Evolutionary conservation across 2,329 filamentous ascomycete species (phyloP).

Genomic region (Pestalotiopsis fici): DNA sequence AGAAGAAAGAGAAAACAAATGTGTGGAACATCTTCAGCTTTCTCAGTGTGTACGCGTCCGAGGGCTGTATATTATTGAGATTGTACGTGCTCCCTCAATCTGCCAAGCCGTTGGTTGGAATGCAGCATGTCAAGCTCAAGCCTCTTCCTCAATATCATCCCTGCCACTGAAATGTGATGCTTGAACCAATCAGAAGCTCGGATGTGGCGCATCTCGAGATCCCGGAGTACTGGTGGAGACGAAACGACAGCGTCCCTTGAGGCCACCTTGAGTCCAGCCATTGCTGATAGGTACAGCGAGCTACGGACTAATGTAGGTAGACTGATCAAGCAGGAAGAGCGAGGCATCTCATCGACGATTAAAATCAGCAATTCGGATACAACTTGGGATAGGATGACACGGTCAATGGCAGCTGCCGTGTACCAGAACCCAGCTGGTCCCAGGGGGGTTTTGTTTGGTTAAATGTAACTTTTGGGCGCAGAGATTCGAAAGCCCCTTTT

Average conservation of each 20-base stretch:
- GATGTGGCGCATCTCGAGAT: background rate
- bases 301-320: background rate
- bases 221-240: background rate
- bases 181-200: slow-evolving; percentile 5
- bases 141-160: background rate
- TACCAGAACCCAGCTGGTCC: background rate
- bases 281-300: background rate
- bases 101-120: background rate
- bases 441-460: background rate
- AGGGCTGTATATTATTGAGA: background rate
- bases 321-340: background rate
- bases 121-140: slow-evolving; percentile 4
- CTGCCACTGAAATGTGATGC: background rate
- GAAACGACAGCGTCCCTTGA: background rate
- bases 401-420: background rate
- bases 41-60: background rate
- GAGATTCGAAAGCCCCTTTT: slow-evolving; percentile 6
- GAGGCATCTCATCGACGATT: background rate
- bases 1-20: background rate
- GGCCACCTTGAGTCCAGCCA: background rate
- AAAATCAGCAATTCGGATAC: background rate
- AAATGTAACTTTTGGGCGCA: background rate
- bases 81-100: background rate
- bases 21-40: background rate
- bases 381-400: background rate